Base-by-base conservation (phyloP, 106 monocot genomes). In the Cymbidium sinense region DNA sequence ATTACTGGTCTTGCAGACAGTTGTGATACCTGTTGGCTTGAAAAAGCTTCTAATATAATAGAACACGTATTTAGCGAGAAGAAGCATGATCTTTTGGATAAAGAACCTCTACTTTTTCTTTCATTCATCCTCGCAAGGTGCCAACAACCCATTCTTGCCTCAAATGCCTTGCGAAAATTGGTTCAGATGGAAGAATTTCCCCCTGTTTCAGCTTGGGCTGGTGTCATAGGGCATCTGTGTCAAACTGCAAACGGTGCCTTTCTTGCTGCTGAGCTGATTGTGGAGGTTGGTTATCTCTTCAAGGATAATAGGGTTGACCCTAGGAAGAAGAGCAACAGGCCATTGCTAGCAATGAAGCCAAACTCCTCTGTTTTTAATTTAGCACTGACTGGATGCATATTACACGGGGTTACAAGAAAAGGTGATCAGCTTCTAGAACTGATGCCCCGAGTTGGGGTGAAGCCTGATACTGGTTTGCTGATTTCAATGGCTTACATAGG, bases 261-360 rank as follows among this genome's bases (percentile, higher is more conserved):
- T 50, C 88, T 95, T 82, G 92, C 92, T 69, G 79, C 89, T 21
- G 92, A 99, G 78, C 73, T 99, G 8, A 81, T 99, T 37, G 75
- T 77, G 69, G 99, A 99, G 78, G 84, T 99, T 69, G 90, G 85
- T 28, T 85, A 84, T 76, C 84, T 90, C 62, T 95, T 99, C 62
- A 92, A 90, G 75, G 88, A 93, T 62, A 87, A 92, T 44, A 79
- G 98, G 70, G 84, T 93, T 28, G 93, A 93, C 76, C 88, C 93
- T 80, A 69, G 91, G 34, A 93, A 89, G 65, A 91, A 91, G 78
- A 86, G 81, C 35, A 96, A 96, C 55, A 81, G 70, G 31, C 84
- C 86, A 19, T 74, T 99, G 44, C 28, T 74, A 74, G 18, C 74
- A 25, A 74, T 74, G 74, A 74, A 74, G 44, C 74, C 74, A 23